phyloP scores from a whole-genome alignment of 2,329 filamentous ascomycete genomes.

The Pyricularia grisea region DNA sequence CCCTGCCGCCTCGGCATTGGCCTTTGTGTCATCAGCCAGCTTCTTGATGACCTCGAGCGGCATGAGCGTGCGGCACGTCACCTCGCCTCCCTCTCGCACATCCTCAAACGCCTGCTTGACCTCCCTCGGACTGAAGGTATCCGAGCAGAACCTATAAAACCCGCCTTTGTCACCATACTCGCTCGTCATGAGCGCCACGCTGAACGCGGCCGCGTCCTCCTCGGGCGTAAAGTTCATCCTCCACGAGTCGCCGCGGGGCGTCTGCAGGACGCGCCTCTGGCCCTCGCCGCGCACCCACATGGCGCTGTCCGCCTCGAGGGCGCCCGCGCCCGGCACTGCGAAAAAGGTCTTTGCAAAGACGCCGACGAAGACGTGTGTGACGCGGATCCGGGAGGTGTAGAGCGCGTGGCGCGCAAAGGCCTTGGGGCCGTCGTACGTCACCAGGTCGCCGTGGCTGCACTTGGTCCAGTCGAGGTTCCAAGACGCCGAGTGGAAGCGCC shows the following conservation, averaged over 20 bases:
- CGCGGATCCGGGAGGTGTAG: constrained; percentile 17
- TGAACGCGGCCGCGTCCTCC: constrained; percentile 10
- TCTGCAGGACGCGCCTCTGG: constrained; percentile 6
- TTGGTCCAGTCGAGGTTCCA: constrained; percentile 24
- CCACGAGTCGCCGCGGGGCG: constrained; percentile 9
- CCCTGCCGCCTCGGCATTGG: constrained; percentile 6
- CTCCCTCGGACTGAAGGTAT: constrained; percentile 8
- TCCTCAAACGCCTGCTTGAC: constrained; percentile 10
- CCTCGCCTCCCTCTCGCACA: constrained; percentile 5
- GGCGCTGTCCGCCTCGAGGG: constrained; percentile 10
- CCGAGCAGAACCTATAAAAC: constrained; percentile 12
- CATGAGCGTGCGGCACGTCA: constrained; percentile 10
- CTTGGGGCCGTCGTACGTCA: constrained; percentile 23
- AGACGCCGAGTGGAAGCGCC: constrained; percentile 16
- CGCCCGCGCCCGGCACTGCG: constrained; percentile 8
- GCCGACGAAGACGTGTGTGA: constrained; percentile 21
- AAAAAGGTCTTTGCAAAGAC: constrained; percentile 18
- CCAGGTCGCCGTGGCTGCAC: constrained; percentile 17
- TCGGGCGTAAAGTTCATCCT: constrained; percentile 13
- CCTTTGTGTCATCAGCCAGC: constrained; percentile 7
- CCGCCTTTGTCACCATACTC: constrained; percentile 10
- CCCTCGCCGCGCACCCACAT: constrained; percentile 10
- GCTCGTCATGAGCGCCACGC: constrained; percentile 8
- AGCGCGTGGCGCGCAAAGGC: constrained; percentile 21
- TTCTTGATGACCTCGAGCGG: constrained; percentile 10